Evolutionary conservation across 805 yeast species (phyloP).

Genomic region (Spathaspora hagerdaliae): DNA sequence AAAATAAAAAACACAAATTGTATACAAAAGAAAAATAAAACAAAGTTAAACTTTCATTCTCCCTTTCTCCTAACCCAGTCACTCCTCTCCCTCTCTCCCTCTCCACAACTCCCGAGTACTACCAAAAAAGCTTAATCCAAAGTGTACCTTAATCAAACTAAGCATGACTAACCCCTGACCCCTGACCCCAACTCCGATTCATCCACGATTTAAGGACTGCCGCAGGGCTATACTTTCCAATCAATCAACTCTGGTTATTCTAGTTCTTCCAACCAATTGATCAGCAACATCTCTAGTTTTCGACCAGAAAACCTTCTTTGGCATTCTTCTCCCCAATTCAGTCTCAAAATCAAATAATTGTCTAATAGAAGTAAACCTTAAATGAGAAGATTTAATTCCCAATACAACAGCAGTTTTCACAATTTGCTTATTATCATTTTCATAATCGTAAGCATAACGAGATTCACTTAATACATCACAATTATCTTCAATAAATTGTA

Average conservation of each 20-base stretch:
- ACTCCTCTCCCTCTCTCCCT: too few relatives aligned
- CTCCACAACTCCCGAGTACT: too few relatives aligned
- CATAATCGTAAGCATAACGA: slow-evolving; percentile 29
- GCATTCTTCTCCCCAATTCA: slow-evolving; percentile 75
- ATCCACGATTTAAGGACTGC: too few relatives aligned
- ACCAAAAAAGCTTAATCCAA: too few relatives aligned
- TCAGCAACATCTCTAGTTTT: slow-evolving; percentile 73
- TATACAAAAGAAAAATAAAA: too few relatives aligned
- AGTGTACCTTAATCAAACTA: too few relatives aligned
- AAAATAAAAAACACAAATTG: too few relatives aligned
- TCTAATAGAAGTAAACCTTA: slow-evolving; percentile 70
- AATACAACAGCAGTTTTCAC: slow-evolving; percentile 68
- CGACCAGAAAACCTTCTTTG: slow-evolving; percentile 84
- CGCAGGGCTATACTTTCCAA: too few relatives aligned
- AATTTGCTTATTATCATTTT: slow-evolving; percentile 28
- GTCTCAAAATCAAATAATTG: slow-evolving; percentile 85
- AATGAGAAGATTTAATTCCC: slow-evolving; percentile 76
- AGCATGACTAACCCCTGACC: background rate
- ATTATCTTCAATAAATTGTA: slow-evolving; percentile 74
- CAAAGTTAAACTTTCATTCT: too few relatives aligned
- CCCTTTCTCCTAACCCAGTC: too few relatives aligned
- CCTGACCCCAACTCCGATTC: background rate
- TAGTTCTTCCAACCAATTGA: slow-evolving; percentile 70
- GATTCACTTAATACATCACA: slow-evolving; percentile 15
- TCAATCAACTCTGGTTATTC: slow-evolving; percentile 10